A percentile compares a stretch with the other conserved stretches of the same genome.
phyloP scores from a whole-genome alignment of 2,329 filamentous ascomycete genomes.

The Colletotrichum orchidophilum region DNA sequence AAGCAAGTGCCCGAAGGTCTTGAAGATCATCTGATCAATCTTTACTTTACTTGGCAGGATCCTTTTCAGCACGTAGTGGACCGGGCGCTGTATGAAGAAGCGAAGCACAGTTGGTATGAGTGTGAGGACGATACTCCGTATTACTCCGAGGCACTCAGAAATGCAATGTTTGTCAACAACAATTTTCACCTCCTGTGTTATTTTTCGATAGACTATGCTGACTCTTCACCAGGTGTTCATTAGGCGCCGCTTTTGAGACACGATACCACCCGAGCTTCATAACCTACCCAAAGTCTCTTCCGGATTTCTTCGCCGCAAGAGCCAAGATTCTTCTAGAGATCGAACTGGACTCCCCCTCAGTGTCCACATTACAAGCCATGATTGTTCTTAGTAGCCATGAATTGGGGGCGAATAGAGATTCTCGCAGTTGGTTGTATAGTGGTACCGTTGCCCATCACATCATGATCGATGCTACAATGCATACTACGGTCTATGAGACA shows the following conservation, averaged over 20 bases:
- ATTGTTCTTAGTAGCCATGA: conserved; percentile 40
- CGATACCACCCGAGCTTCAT: conserved; percentile 51
- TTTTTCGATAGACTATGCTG: neutral
- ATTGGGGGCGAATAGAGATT: conserved; percentile 39
- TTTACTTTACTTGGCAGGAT: conserved; percentile 40
- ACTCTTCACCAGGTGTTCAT: conserved; percentile 44
- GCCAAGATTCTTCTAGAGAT: conserved; percentile 40
- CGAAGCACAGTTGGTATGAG: conserved; percentile 19
- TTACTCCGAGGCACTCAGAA: conserved; percentile 40
- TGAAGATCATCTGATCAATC: conserved; percentile 34
- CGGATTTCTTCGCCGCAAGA: conserved; percentile 40
- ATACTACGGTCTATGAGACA: neutral
- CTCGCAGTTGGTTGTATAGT: conserved; percentile 40
- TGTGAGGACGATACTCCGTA: conserved; percentile 38
- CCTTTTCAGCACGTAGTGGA: conserved; percentile 39
- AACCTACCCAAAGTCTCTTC: conserved; percentile 44
- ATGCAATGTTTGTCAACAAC: conserved; percentile 38
- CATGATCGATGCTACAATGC: too few relatives aligned
- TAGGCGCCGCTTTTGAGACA: conserved; percentile 53
- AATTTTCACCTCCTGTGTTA: neutral
- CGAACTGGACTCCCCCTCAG: conserved; percentile 38
- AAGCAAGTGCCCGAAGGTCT: conserved; percentile 30
- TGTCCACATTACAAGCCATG: conserved; percentile 40
- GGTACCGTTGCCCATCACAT: conserved; percentile 34
- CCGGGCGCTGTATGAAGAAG: conserved; percentile 36